phyloP scores from a whole-genome alignment of 1,284 basidiomycete genomes.

The Takashimella koratensis region DNA sequence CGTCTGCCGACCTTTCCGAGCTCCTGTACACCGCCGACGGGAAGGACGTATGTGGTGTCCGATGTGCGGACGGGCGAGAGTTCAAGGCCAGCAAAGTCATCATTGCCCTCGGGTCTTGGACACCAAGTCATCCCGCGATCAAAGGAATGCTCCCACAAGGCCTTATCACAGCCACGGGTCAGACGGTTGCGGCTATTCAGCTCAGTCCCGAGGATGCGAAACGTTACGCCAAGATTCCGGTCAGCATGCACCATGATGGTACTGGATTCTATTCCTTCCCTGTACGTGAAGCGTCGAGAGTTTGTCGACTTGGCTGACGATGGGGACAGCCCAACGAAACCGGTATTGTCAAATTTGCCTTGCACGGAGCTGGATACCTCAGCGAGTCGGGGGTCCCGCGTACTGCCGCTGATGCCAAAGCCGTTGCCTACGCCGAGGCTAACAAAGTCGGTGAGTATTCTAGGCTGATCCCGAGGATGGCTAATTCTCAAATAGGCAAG shows the following conservation, averaged over 20 bases:
- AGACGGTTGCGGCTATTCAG: constrained; percentile 67
- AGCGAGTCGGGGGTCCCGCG: constrained; percentile 38
- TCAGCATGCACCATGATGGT: constrained; percentile 63
- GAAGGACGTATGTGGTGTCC: constrained; percentile 16
- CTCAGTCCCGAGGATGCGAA: constrained; percentile 63
- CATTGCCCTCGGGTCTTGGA: constrained; percentile 28
- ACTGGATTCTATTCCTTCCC: constrained; percentile 71
- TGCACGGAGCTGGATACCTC: constrained; percentile 65
- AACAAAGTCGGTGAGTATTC: constrained; percentile 16
- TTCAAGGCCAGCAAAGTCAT: constrained; percentile 24
- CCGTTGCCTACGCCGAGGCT: constrained; percentile 17
- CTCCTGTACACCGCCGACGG: constrained; percentile 36
- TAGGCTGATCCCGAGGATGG: background rate
- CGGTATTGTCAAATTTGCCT: constrained; percentile 68
- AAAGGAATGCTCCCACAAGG: constrained; percentile 14
- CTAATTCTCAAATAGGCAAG: constrained; percentile 1
- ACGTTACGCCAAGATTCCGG: constrained; percentile 60
- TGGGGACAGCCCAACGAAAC: constrained; percentile 62
- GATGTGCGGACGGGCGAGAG: constrained; percentile 17
- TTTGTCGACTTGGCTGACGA: no score
- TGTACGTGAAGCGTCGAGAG: constrained; percentile 53
- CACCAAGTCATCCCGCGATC: constrained; percentile 17
- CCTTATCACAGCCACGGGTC: constrained; percentile 49
- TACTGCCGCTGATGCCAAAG: constrained; percentile 32
- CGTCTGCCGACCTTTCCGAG: constrained; percentile 57